phyloP scores from a whole-genome alignment of 768 basidiomycete genomes.

The Cystofilobasidium macerans region DNA sequence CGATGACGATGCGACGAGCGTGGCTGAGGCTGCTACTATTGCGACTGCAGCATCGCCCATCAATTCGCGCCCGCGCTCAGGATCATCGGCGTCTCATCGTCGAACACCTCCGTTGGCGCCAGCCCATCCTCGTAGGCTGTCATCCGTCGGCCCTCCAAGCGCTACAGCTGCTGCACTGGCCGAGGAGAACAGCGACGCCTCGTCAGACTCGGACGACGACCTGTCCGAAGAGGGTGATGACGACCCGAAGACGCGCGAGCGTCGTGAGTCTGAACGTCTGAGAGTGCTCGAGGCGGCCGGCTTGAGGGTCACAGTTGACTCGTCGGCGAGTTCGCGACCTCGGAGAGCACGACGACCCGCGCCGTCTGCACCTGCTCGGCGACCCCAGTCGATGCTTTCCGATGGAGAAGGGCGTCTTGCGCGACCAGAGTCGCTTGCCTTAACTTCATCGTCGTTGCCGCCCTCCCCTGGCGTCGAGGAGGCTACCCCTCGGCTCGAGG shows the following conservation, averaged over 20 bases:
- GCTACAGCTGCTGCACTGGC: background rate
- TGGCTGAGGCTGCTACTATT: too few species aligned
- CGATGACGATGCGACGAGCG: too few species aligned
- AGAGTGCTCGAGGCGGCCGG: constrained; percentile 83
- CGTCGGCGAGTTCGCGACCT: constrained; percentile 21
- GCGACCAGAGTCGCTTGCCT: background rate
- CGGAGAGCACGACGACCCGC: constrained; percentile 32
- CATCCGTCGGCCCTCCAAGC: too few species aligned
- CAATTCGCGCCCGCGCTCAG: too few species aligned
- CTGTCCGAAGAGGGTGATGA: constrained; percentile 36
- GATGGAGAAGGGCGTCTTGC: background rate
- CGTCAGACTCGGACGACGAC: constrained; percentile 40
- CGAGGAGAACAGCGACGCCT: constrained; percentile 41
- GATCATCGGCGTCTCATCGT: too few species aligned
- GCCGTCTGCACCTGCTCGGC: constrained; percentile 27
- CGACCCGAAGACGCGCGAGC: constrained; percentile 44
- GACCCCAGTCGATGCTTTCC: constrained; percentile 10
- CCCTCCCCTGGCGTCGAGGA: background rate
- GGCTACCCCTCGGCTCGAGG: constrained; percentile 44
- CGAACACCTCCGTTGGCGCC: constrained; percentile 46
- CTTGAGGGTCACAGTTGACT: constrained; percentile 47
- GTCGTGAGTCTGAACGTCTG: constrained; percentile 62
- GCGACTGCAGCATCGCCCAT: too few species aligned
- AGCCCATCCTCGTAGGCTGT: too few species aligned
- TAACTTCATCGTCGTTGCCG: background rate